Evolutionary conservation across 2,329 filamentous ascomycete genomes (phyloP).

Genomic region (Cercospora sp.): DNA sequence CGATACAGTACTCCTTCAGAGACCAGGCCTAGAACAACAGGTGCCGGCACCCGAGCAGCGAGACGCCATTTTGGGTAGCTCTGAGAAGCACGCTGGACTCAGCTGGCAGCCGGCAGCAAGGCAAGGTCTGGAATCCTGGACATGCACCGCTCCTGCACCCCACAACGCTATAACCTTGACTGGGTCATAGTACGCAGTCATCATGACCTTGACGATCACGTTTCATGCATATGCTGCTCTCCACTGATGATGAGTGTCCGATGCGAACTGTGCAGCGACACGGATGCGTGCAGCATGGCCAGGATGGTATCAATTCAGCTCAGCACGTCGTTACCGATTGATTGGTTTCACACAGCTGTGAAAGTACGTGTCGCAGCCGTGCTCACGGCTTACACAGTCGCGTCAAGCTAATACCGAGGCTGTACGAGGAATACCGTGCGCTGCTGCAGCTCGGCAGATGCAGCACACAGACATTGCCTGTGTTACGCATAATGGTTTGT

Average conservation of each 20-base stretch:
- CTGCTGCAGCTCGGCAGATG: neutral
- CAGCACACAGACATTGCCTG: neutral
- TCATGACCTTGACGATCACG: neutral
- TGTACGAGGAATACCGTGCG: neutral
- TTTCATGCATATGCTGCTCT: neutral
- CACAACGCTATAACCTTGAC: slow-evolving; percentile 11
- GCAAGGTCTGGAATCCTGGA: slow-evolving; percentile 12
- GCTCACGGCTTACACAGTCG: neutral
- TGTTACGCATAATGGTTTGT: neutral
- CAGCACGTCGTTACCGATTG: neutral
- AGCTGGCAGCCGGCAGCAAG: neutral
- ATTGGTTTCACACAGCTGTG: neutral
- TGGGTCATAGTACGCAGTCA: neutral
- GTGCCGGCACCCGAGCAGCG: neutral
- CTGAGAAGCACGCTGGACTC: neutral
- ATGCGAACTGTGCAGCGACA: neutral
- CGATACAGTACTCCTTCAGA: neutral
- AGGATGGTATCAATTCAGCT: neutral
- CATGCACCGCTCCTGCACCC: slow-evolving; percentile 13
- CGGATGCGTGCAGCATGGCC: neutral
- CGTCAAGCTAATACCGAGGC: neutral
- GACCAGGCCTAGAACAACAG: neutral
- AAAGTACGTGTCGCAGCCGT: neutral
- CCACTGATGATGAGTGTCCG: neutral
- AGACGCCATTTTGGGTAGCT: neutral